A percentile compares a stretch with the other conserved stretches of the same genome.
Evolutionary conservation across 768 basidiomycete genomes (phyloP).

Genomic region (Pleurotus tuber-regium): DNA sequence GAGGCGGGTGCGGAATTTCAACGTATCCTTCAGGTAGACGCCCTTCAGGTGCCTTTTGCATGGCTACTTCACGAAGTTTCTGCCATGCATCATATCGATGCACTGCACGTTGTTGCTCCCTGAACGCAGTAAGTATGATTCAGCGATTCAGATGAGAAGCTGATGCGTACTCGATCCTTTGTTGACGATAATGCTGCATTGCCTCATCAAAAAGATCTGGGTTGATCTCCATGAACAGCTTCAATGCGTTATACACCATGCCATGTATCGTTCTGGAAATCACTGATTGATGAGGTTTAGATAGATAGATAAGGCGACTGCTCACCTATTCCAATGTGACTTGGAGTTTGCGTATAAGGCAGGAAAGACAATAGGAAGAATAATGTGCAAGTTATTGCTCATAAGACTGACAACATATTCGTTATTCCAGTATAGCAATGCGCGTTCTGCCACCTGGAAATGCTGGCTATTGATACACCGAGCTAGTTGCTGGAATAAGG

Average conservation of each 20-base stretch:
- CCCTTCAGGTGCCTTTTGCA: constrained; percentile 64
- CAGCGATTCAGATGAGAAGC: not conserved
- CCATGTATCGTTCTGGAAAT: constrained; percentile 87
- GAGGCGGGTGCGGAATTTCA: constrained; percentile 67
- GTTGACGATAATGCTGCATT: constrained; percentile 90
- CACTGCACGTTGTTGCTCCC: constrained; percentile 86
- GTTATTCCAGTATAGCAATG: constrained; percentile 98
- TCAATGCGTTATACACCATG: constrained; percentile 98
- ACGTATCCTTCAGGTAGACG: constrained; percentile 70
- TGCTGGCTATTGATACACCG: constrained; percentile 99
- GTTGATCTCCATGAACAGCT: constrained; percentile 99
- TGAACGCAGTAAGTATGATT: constrained; percentile 26
- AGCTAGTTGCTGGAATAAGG: constrained; percentile 91
- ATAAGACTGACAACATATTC: constrained; percentile 99
- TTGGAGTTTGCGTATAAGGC: constrained; percentile 94
- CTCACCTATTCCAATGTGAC: constrained; percentile 98
- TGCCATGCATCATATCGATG: constrained; percentile 90
- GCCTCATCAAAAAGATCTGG: constrained; percentile 93
- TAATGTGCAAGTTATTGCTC: constrained; percentile 87
- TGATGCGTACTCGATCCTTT: constrained; percentile 74
- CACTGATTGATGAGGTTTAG: constrained; percentile 7
- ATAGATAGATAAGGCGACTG: constrained; percentile 11
- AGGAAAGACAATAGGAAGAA: constrained; percentile 96
- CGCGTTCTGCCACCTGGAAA: constrained; percentile 98
- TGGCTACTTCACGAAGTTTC: constrained; percentile 73